Conservation (phyloP, 768 basidiomycete genomes). For the Boletus tomentosulus region DNA sequence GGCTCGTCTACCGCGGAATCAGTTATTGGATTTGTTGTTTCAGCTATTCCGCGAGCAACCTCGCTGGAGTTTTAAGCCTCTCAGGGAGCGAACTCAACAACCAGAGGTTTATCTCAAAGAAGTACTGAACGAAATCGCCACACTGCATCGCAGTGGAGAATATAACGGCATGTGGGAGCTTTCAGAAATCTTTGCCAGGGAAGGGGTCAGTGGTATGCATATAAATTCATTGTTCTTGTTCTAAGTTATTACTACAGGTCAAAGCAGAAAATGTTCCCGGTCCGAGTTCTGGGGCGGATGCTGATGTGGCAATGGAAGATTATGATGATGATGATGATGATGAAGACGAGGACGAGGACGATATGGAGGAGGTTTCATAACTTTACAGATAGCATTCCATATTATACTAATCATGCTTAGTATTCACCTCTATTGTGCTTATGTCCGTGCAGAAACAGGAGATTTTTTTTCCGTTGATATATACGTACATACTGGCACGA, state of each 20-base stretch:
- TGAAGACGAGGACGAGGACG: constrained; percentile 41
- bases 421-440: not conserved
- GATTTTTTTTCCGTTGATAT: not conserved
- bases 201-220: constrained; percentile 41
- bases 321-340: constrained; percentile 10
- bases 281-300: constrained; percentile 27
- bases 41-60: constrained; percentile 68
- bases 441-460: not conserved
- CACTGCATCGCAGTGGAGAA: constrained; percentile 75
- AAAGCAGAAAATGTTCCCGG: constrained; percentile 46
- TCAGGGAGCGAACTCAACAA: constrained; percentile 80
- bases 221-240: not conserved
- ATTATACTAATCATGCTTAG: not conserved
- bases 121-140: constrained; percentile 70
- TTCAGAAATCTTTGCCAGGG: constrained; percentile 65
- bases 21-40: constrained; percentile 83
- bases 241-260: constrained; percentile 29
- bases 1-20: constrained; percentile 87
- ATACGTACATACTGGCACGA: not conserved
- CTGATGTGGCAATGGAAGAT: constrained; percentile 37
- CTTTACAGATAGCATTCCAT: not conserved
- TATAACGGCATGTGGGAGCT: constrained; percentile 78
- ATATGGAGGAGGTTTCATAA: constrained; percentile 71
- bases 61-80: constrained; percentile 76
- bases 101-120: constrained; percentile 87